Conservation (phyloP, 176 grass and related monocot genomes). For the Thinopyrum elongatum region DNA sequence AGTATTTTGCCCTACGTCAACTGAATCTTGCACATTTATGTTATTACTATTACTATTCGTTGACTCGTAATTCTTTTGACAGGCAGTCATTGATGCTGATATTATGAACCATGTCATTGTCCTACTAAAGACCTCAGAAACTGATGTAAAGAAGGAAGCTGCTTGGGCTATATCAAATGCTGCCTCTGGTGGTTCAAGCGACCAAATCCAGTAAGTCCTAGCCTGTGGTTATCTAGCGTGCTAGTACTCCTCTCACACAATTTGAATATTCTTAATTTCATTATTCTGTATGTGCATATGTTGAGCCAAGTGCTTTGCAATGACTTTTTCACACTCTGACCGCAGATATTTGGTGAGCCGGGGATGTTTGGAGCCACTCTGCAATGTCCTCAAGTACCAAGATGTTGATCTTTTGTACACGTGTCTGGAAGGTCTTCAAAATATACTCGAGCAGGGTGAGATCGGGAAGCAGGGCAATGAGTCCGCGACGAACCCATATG, state of each 20-base stretch:
- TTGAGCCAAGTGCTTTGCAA: neutral
- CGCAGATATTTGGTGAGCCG: conserved; percentile 67
- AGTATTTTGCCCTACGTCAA: neutral
- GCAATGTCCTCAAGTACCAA: conserved; percentile 49
- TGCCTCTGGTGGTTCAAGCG: conserved; percentile 43
- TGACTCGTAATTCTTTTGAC: conserved; percentile 26
- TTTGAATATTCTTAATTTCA: neutral
- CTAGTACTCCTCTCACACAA: neutral
- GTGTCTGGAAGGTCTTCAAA: conserved; percentile 70
- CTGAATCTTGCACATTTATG: neutral
- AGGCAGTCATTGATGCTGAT: conserved; percentile 76
- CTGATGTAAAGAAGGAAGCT: conserved; percentile 68
- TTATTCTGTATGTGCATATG: neutral
- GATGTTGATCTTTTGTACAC: conserved; percentile 49
- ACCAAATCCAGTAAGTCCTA: conserved; percentile 66
- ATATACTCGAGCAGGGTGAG: conserved; percentile 62
- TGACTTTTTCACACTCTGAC: neutral
- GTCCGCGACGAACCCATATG: conserved; percentile 44
- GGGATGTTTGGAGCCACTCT: conserved; percentile 66
- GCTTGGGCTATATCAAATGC: conserved; percentile 83
- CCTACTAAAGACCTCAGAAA: conserved; percentile 50
- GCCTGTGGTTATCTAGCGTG: neutral
- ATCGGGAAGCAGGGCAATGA: conserved; percentile 42
- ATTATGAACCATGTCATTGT: conserved; percentile 54
- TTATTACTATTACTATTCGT: neutral